Evolutionary conservation across 2,329 filamentous ascomycete genomes (phyloP), one percentile per base, ranked within the genome.

Genomic region (Arthrobotrys musiformis): DNA sequence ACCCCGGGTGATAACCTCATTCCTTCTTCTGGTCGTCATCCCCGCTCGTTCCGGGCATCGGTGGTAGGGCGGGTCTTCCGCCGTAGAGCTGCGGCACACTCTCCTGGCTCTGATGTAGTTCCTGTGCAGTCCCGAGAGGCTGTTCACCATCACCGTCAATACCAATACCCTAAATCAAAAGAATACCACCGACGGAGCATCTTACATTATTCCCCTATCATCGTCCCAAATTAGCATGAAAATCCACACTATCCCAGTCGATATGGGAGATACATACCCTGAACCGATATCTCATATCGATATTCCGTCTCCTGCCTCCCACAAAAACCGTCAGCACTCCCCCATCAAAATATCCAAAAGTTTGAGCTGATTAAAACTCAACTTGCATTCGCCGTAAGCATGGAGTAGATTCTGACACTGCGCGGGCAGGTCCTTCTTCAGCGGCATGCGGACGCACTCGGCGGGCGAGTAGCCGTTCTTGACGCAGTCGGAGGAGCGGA

Each of bases 401-500:
- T 93, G 94, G 83, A 94, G 93, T 76, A 99, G 88, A 84, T 97
- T 94, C 83, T 94, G 93, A 85, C 95, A 99, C 84, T 91, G 90
- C 24, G 89, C 90, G 19, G 95, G 94, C 13, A 99, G 90, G 5
- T 90, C 91, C 79, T 95, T 90, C 83, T 90, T 87, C 79, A 97
- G 90, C 2, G 94, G 94, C 17, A 90, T 87, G 58, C 92, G 91
- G 52, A 99, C 89, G 84, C 95, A 99, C 82, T 97, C 94, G 83
- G 91, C 87, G 22, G 95, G 93, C 7, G 88, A 89, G 86, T 97
- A 90, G 73, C 94, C 93, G 78, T 97, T 88, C 74, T 97, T 88
- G 90, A 99, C 92, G 85, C 95, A 99, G 84, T 98, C 94, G 82
- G 93, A 97, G 84, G 97, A 90, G 84, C 97, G 94, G 80, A 99